Base-by-base conservation (phyloP, 495 filamentous ascomycete genomes). In the Beverwykella pulmonaria region DNA sequence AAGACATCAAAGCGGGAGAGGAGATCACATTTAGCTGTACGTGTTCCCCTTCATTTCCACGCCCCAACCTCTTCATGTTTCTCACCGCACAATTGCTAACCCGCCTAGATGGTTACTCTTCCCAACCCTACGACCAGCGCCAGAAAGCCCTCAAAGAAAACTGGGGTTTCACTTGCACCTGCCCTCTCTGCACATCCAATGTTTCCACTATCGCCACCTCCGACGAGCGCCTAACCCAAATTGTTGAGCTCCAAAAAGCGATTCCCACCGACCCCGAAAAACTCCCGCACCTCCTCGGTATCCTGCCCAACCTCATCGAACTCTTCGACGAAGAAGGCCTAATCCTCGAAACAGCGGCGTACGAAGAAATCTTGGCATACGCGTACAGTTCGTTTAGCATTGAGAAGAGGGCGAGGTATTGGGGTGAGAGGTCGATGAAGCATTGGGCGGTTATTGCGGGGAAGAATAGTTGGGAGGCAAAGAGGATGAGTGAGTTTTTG, bases 321-420 rank as follows among this genome's bases (percentile, higher is more conserved):
- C 54, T 71, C 3, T 15, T 61, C 10, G 54, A 63, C 12, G 19
- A 55, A 41, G 68, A 67, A 61, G 52, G 30, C 23, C 39, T 71
- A 1, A 46, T 65, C 19, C 20, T 60, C 27, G 61, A 64, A 17
- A 53, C 23, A 17, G 53, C 63, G 8, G 53, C 12, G 55, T 68
- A 59, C 47, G 58, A 66, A 36, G 68, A 70, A 57, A 62, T 70
- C 27, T 25, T 67, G 17, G 68, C 57, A n/a, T 70, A 70, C 44
- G 25, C 57, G 5, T 70, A 52, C 26, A 67, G 57, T 36, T 27
- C 30, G 12, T 46, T 66, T 39, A 63, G 62, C 2, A 32, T 29
- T 20, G 62, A 66, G 41, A 57, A 57, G 25, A 0, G 52, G 14
- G 53, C 68, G 26, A 66, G 36, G 56, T 39, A 70, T 23, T 70